These are phyloP conservation scores for Aspergillus chevalieri DNA, from an alignment of 2,329 filamentous ascomycete species.

Conservation along the genomic window DNA sequence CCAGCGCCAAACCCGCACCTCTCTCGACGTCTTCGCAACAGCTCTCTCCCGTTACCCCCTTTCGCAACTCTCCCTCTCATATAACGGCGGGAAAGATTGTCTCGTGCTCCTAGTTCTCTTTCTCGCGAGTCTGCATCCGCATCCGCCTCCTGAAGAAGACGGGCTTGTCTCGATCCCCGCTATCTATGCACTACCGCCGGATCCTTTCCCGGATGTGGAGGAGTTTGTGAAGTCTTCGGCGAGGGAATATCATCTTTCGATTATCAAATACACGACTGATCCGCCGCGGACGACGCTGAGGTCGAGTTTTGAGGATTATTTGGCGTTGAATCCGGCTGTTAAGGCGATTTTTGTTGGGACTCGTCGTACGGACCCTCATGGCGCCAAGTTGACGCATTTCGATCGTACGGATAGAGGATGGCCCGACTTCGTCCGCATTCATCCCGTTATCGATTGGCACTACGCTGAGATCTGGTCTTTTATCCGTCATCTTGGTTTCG, in stretches of 20 bases:
- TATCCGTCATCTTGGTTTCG: conserved; percentile 64
- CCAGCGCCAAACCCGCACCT: conserved; percentile 67
- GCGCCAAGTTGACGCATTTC: conserved; percentile 70
- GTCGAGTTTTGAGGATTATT: conserved; percentile 70
- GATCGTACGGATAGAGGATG: conserved; percentile 82
- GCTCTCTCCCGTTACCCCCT: conserved; percentile 71
- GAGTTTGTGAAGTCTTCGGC: conserved; percentile 68
- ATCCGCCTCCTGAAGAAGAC: conserved; percentile 35
- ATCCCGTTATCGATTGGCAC: conserved; percentile 97
- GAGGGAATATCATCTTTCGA: conserved; percentile 64
- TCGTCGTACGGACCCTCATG: conserved; percentile 85
- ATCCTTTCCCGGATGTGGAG: conserved; percentile 83
- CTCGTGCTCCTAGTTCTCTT: conserved; percentile 86
- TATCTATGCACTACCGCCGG: conserved; percentile 79
- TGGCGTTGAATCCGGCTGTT: conserved; percentile 49
- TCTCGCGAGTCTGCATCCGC: conserved; percentile 55
- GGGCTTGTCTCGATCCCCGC: conserved; percentile 54
- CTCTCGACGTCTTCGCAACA: conserved; percentile 67
- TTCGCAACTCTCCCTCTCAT: conserved; percentile 78
- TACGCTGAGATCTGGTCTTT: conserved; percentile 93
- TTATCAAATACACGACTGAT: conserved; percentile 65
- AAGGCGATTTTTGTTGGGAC: conserved; percentile 83
- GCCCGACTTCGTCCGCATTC: conserved; percentile 87
- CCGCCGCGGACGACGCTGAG: conserved; percentile 58
- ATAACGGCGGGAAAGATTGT: conserved; percentile 97